phyloP scores from a whole-genome alignment of 1,284 basidiomycete genomes.

The Meira miltonrushii region DNA sequence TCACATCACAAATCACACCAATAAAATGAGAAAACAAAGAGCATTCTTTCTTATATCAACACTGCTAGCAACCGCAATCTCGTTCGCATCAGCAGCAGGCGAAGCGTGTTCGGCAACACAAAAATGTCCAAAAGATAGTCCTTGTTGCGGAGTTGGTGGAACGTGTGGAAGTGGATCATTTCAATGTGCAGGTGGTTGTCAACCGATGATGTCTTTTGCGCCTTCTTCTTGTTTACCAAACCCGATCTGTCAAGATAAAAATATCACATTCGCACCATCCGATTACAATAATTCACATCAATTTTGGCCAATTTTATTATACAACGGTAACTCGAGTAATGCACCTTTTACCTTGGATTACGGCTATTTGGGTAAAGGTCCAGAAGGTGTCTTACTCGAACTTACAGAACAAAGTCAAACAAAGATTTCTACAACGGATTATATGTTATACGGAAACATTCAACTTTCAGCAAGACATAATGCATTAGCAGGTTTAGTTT shows the following conservation, averaged over 20 bases:
- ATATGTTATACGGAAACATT: constrained; percentile 43
- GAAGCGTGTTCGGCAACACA: constrained; percentile 20
- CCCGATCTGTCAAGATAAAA: constrained; percentile 33
- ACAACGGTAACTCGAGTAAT: constrained; percentile 31
- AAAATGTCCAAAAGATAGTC: constrained; percentile 25
- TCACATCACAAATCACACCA: background rate
- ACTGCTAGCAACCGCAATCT: background rate
- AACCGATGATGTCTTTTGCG: constrained; percentile 32
- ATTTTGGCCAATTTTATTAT: constrained; percentile 39
- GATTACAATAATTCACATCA: constrained; percentile 30
- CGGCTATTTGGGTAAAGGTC: constrained; percentile 35
- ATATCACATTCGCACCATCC: constrained; percentile 24
- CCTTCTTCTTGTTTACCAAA: constrained; percentile 37
- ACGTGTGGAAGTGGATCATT: constrained; percentile 37
- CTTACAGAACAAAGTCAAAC: constrained; percentile 29
- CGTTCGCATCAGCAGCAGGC: constrained; percentile 12
- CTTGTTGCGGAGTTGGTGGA: constrained; percentile 38
- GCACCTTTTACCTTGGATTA: constrained; percentile 40
- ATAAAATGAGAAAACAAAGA: background rate
- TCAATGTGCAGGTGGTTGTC: constrained; percentile 46
- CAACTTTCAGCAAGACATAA: constrained; percentile 35
- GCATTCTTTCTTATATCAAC: background rate
- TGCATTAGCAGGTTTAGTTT: constrained; percentile 34
- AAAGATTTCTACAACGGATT: constrained; percentile 42
- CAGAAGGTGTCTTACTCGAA: constrained; percentile 40